Evolutionary conservation across 2,329 filamentous ascomycete species (phyloP).

Genomic region (Peltaster fructicola): DNA sequence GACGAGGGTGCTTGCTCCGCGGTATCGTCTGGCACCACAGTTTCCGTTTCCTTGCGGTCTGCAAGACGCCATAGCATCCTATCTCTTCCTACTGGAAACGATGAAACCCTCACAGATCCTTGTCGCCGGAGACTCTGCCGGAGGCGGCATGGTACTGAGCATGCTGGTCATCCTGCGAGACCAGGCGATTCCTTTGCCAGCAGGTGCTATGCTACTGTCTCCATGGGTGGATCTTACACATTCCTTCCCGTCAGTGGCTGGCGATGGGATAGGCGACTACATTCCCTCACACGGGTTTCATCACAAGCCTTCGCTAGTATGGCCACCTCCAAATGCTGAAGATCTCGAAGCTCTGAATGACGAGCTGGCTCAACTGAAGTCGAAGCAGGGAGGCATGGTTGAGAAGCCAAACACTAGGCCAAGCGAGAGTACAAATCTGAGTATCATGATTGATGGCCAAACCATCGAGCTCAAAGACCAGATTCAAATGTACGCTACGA

Average conservation of each 20-base stretch:
- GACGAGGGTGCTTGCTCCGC: conserved; percentile 68
- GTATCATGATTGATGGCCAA: conserved; percentile 54
- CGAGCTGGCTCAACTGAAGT: conserved; percentile 12
- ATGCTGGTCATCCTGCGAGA: conserved; percentile 70
- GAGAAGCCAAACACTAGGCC: conserved; percentile 9
- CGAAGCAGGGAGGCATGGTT: conserved; percentile 3
- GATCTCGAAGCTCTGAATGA: conserved; percentile 10
- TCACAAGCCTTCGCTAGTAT: conserved; percentile 74
- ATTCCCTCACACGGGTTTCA: conserved; percentile 78
- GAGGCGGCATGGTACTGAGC: conserved; percentile 71
- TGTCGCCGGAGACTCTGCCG: conserved; percentile 81
- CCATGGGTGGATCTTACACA: conserved; percentile 95
- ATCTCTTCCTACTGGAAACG: conserved; percentile 60
- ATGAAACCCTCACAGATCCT: conserved; percentile 71
- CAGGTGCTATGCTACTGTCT: conserved; percentile 77
- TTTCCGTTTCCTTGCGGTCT: conserved; percentile 91
- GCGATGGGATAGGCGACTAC: conserved; percentile 61
- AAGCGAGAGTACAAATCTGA: conserved; percentile 27
- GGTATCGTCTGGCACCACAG: conserved; percentile 77
- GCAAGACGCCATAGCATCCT: conserved; percentile 76
- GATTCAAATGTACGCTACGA: conserved; percentile 76
- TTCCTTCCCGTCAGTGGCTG: conserved; percentile 78
- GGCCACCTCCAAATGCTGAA: conserved; percentile 53
- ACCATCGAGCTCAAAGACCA: conserved; percentile 67
- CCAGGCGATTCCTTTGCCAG: conserved; percentile 65